phyloP scores from a whole-genome alignment of 139 green algal genomes.

The Chlorella vulgaris region DNA sequence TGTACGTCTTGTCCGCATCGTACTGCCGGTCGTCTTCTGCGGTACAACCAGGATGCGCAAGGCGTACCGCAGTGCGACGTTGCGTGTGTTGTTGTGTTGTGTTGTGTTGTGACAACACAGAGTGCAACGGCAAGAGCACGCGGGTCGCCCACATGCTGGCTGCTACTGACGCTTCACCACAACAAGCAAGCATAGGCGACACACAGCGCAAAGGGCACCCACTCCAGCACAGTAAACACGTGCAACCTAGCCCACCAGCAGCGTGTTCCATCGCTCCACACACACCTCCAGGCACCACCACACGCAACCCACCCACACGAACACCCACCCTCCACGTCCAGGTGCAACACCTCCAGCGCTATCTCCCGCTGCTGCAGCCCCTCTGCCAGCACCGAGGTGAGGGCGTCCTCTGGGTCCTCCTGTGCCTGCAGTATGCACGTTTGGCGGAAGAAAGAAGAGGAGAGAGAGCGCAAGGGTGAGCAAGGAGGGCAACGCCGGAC shows the following conservation, averaged over 20 bases:
- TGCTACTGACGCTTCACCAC: too few species aligned
- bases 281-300: neutral
- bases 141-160: too few species aligned
- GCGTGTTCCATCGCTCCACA: too few species aligned
- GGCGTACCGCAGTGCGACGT: neutral
- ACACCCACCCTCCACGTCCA: neutral
- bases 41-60: neutral
- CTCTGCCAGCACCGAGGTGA: neutral
- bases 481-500: too few species aligned
- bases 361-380: conserved; percentile 4
- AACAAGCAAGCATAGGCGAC: too few species aligned
- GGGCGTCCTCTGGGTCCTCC: neutral
- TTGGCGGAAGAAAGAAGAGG: neutral
- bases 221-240: too few species aligned
- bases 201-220: too few species aligned
- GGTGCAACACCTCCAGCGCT: conserved; percentile 23
- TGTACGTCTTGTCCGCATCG: conserved; percentile 2
- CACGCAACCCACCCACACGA: neutral
- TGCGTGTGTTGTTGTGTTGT: neutral
- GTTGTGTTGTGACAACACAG: too few species aligned
- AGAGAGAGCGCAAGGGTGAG: neutral
- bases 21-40: conserved; percentile 18
- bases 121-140: neutral
- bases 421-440: neutral
- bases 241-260: too few species aligned